Evolutionary conservation across 192 early-diverging fungal genomes (phyloP), one percentile per base, ranked within the genome.

Genomic region (Kickxella alabastrina): DNA sequence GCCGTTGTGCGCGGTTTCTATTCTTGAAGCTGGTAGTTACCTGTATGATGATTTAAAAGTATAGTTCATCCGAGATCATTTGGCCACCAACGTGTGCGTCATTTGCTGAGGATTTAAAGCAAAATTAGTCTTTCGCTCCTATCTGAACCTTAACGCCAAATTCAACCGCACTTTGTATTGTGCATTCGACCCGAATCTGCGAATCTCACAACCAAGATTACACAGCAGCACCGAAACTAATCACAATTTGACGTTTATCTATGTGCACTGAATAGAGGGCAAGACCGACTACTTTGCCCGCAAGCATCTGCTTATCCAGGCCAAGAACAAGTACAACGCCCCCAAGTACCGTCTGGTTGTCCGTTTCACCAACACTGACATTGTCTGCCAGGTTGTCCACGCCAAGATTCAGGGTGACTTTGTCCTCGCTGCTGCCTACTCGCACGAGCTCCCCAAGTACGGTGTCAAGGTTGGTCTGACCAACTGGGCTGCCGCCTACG

Each of bases 321-420:
- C 96, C 62, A 99, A 99, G 91, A 95, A 97, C 91, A 99, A 97
- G 85, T 99, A 99, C 92, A 99, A 99, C 88, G 89, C 93, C 50
- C 94, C 94, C 79, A 99, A 99, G 88, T 99, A 97, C 90, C 86
- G 96, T 70, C 79, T 99, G 65, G 93, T 97, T 68, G 96, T 99
- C 58, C 93, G 96, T 54, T 88, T 99, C 91, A 97, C 96, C 85
- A 96, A 96, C 92, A 86, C 81, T 57, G 93, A 97, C 82, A 82
- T 97, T 52, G 82, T 97, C 76, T 87, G 85, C 83, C 96, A 99
- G 83, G 84, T 99, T 59, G 84, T 97, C 49, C 96, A 95, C 83
- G 88, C 96, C 78, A 96, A 97, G 87, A 85, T 99, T 72, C 82
- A 90, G 74, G 96, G 96, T 74, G 96, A 99, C 70, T 78, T 91